Base-by-base conservation (phyloP, 345 rosid species). In the Raphanus raphanistrum region DNA sequence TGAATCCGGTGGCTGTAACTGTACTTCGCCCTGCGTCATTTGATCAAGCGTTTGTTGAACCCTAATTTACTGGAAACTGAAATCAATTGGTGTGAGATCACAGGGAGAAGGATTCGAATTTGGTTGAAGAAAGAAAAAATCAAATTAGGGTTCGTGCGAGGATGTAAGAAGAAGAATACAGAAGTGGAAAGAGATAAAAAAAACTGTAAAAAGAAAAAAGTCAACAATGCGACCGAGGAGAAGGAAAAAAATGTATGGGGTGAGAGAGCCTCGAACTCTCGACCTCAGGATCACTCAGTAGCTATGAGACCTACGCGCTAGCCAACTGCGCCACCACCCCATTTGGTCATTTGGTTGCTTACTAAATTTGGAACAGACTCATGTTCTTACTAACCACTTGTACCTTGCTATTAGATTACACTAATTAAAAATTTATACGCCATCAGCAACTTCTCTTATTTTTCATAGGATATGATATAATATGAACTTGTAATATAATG, bases 301-400 rank as follows among this genome's bases (percentile, higher is more conserved):
- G 93, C 92, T 84, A 88, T 87, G 94, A 90, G 92, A 90, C 92
- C 90, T 84, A 82, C 90, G 92, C 88, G 95, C 95, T 88, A 87
- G 88, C 89, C 97, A 90, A 88, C 93, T 88, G 90, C 97, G 92
- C 93, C 90, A 84, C 90, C 89, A 87, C 90, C 94, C 89, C 91
- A 0, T 25, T 25, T 38, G 43, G 0, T 35, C 91, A 0, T 25
- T 25, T 35, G 2, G 1, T 35, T 35, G 41, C 41, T 35, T 7
- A 35, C 10, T 8, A 35, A 6, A 1, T 29, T 6, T 33, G 1
- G 6, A 33, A 33, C 36, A 33, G 36, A 33, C 35, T 32, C 1
- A 5, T 5, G 38, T 35, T 35, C 38, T 35, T 2, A 35, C 38
- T 8, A 35, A 35, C 38, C 38, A 35, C 7, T 35, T 35, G 38